Evolutionary conservation across 495 filamentous ascomycete species (phyloP).

Genomic region (Hypoxylon crocopeplum): DNA sequence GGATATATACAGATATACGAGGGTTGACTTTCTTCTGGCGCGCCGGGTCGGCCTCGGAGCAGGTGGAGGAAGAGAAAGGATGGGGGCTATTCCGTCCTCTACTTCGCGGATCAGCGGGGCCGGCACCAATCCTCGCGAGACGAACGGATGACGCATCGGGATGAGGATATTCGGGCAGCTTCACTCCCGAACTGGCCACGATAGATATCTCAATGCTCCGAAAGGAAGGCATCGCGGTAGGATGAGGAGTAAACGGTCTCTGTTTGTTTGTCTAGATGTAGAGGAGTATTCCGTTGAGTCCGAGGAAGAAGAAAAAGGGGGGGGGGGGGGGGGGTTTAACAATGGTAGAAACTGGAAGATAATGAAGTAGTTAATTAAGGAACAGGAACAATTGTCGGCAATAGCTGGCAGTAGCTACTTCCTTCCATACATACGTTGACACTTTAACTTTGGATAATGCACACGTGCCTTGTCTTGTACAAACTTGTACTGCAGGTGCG

Average conservation of each 20-base stretch:
- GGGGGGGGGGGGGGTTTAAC: no score
- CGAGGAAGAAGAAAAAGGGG: background rate
- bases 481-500: no score
- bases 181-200: constrained; percentile 38
- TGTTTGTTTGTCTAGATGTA: background rate
- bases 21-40: constrained; percentile 46
- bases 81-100: background rate
- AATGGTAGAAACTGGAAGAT: no score
- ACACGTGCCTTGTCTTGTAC: no score
- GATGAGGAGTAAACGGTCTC: background rate
- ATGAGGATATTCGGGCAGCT: constrained; percentile 57
- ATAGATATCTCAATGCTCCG: constrained; percentile 55
- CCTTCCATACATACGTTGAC: no score
- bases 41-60: constrained; percentile 22
- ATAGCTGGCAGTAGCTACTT: no score
- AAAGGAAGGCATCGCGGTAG: constrained; percentile 53
- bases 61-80: background rate
- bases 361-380: no score
- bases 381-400: no score
- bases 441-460: no score
- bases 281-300: background rate
- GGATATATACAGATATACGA: constrained; percentile 56
- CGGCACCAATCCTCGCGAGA: constrained; percentile 31
- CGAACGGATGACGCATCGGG: constrained; percentile 54
- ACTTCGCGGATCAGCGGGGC: constrained; percentile 3